phyloP scores from a whole-genome alignment of 176 grass and related monocot species.

The Raddia distichophylla region DNA sequence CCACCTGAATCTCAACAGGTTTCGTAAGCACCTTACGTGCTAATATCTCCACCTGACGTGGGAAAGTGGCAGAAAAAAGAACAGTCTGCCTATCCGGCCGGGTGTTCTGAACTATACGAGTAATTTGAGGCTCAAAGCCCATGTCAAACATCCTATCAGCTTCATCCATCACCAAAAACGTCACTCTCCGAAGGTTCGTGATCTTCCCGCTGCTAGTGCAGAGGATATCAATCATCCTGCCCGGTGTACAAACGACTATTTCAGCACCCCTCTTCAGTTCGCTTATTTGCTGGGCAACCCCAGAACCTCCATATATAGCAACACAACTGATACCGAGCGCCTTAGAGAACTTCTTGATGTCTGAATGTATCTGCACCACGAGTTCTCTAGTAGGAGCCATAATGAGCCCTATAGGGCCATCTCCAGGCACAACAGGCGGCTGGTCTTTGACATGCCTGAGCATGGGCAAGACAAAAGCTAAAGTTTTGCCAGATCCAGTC shows the following conservation, averaged over 20 bases:
- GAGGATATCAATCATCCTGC: conserved; percentile 96
- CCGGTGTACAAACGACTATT: conserved; percentile 94
- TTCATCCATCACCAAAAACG: conserved; percentile 96
- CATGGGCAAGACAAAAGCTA: conserved; percentile 98
- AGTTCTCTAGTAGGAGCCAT: conserved; percentile 99
- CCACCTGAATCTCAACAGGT: conserved; percentile 89
- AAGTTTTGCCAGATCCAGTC: conserved; percentile 94
- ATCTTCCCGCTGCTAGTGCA: conserved; percentile 95
- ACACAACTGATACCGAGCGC: conserved; percentile 89
- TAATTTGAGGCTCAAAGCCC: conserved; percentile 98
- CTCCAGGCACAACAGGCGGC: conserved; percentile 75
- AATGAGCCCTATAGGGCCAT: conserved; percentile 88
- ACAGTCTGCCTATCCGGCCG: conserved; percentile 86
- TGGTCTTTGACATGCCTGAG: conserved; percentile 98
- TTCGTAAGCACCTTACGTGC: conserved; percentile 87
- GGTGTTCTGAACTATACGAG: conserved; percentile 87
- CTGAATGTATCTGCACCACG: conserved; percentile 90
- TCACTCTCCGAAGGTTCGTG: conserved; percentile 87
- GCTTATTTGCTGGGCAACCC: conserved; percentile 96
- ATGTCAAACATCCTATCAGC: conserved; percentile 99
- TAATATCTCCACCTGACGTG: conserved; percentile 88
- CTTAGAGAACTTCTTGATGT: conserved; percentile 94
- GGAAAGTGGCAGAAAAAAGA: conserved; percentile 96
- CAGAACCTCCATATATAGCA: conserved; percentile 88
- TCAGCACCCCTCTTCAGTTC: conserved; percentile 92